Conservation (phyloP, 202 grass and related monocot genomes). For the Schoenoplectus triqueter region DNA sequence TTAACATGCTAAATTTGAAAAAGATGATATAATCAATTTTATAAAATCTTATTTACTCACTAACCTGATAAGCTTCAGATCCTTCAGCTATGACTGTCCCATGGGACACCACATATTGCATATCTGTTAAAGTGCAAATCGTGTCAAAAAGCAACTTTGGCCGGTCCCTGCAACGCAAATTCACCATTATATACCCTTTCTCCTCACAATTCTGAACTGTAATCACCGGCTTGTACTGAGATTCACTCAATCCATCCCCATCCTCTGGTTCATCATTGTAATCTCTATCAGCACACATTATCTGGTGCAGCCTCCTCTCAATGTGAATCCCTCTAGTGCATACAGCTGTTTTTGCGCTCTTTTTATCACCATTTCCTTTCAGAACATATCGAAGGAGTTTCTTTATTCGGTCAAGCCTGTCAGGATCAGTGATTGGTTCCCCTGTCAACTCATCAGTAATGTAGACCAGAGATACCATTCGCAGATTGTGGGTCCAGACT, state of each 20-base stretch:
- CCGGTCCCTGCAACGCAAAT: conserved; percentile 75
- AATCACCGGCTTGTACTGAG: conserved; percentile 36
- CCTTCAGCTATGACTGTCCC: conserved; percentile 94
- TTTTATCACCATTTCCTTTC: conserved; percentile 58
- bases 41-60: background rate
- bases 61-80: conserved; percentile 87
- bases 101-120: conserved; percentile 97
- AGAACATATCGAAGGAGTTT: conserved; percentile 72
- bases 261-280: background rate
- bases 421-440: conserved; percentile 56
- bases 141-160: conserved; percentile 92
- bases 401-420: conserved; percentile 54
- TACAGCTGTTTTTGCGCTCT: conserved; percentile 52
- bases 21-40: background rate
- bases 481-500: conserved; percentile 88
- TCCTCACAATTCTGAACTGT: conserved; percentile 77
- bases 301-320: conserved; percentile 83
- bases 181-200: conserved; percentile 78
- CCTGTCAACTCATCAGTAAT: conserved; percentile 64
- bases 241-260: background rate
- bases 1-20: background rate
- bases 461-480: conserved; percentile 84
- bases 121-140: conserved; percentile 90
- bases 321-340: conserved; percentile 45
- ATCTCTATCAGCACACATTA: conserved; percentile 67